Evolutionary conservation across 176 grass and related monocot genomes (phyloP).

Genomic region (Ampelocalamus luodianensis): DNA sequence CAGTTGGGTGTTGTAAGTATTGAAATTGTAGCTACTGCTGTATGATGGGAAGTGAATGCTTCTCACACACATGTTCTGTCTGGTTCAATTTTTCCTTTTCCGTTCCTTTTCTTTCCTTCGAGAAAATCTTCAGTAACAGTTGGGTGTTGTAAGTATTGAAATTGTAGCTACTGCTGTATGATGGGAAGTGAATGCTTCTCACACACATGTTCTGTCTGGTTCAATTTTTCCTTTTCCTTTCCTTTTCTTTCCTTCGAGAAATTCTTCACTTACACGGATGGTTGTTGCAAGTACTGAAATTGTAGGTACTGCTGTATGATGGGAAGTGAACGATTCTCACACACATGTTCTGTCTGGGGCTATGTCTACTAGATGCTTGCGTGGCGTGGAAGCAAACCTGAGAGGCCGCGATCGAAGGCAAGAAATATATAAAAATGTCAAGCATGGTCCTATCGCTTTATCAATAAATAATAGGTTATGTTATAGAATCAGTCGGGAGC

Average conservation of each 20-base stretch:
- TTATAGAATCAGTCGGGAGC: no score
- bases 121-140: constrained; percentile 17
- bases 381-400: not conserved
- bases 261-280: constrained; percentile 21
- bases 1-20: constrained; percentile 55
- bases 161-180: constrained; percentile 45
- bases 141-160: constrained; percentile 58
- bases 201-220: constrained; percentile 5
- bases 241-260: constrained; percentile 18
- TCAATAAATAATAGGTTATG: no score
- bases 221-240: no score
- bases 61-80: constrained; percentile 22
- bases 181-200: constrained; percentile 39
- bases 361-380: no score
- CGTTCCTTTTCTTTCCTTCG: constrained; percentile 25
- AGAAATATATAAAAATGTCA: no score
- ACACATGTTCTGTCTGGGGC: constrained; percentile 3
- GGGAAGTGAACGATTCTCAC: constrained; percentile 33
- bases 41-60: constrained; percentile 39
- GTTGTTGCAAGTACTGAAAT: constrained; percentile 56
- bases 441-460: no score
- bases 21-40: constrained; percentile 46
- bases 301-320: constrained; percentile 46
- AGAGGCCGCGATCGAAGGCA: no score
- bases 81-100: not conserved